Evolutionary conservation across 202 grass and related monocot genomes (phyloP).

Genomic region (Carex sylvatica): DNA sequence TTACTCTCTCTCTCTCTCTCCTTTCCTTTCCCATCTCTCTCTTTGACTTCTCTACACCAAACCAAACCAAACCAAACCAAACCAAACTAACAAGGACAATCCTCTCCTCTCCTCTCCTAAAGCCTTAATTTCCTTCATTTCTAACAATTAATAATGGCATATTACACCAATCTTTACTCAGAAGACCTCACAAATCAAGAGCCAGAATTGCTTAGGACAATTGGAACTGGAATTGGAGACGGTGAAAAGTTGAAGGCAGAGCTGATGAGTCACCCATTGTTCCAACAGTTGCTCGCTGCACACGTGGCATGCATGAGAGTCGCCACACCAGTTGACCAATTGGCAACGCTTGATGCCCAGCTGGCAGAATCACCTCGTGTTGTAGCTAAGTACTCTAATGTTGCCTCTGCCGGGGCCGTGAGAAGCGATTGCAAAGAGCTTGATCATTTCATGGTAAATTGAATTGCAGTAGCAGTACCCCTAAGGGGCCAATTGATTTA

Average conservation of each 20-base stretch:
- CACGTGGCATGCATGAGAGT: conserved; percentile 91
- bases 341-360: conserved; percentile 88
- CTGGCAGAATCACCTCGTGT: conserved; percentile 56
- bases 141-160: conserved; percentile 22
- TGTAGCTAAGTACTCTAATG: conserved; percentile 43
- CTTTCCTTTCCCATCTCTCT: conserved; percentile 24
- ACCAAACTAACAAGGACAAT: conserved; percentile 21
- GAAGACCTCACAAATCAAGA: conserved; percentile 28
- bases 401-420: conserved; percentile 33
- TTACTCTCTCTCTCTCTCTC: background rate
- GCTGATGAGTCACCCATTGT: conserved; percentile 84
- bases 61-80: no score
- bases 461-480: background rate
- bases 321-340: conserved; percentile 93
- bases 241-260: conserved; percentile 74
- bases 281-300: conserved; percentile 82
- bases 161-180: conserved; percentile 33
- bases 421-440: conserved; percentile 73
- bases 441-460: conserved; percentile 93
- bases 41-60: conserved; percentile 16
- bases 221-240: conserved; percentile 17
- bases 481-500: background rate
- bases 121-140: background rate
- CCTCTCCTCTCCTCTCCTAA: background rate
- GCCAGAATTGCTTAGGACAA: conserved; percentile 12